These are phyloP conservation scores for Cordyceps cicadae DNA, from an alignment of 2,329 filamentous ascomycete genomes.

Conservation along the genomic window DNA sequence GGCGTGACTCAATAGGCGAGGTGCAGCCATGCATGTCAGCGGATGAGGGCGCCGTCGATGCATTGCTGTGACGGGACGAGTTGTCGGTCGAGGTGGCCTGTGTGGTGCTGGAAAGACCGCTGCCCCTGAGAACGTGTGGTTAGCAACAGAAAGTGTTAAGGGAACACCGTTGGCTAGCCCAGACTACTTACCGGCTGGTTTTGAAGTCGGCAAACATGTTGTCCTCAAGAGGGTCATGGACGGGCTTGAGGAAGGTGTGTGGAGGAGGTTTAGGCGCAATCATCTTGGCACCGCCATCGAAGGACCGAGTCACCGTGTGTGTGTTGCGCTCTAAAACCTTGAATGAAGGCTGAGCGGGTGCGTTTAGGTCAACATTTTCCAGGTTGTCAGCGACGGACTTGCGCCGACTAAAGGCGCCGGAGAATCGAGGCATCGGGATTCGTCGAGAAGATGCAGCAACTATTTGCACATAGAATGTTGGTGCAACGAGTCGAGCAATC, in stretches of 20 bases:
- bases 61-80: constrained; percentile 54
- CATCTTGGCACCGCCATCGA: constrained; percentile 41
- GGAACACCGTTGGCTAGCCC: constrained; percentile 11
- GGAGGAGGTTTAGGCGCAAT: constrained; percentile 28
- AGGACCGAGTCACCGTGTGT: constrained; percentile 35
- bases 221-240: constrained; percentile 36
- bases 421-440: constrained; percentile 54
- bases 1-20: constrained; percentile 20
- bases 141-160: constrained; percentile 13
- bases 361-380: constrained; percentile 39
- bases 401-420: constrained; percentile 50
- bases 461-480: not conserved
- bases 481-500: not conserved
- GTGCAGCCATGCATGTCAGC: constrained; percentile 30
- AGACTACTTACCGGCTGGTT: constrained; percentile 42
- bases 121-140: constrained; percentile 35
- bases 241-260: constrained; percentile 29
- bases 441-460: constrained; percentile 14
- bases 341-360: constrained; percentile 43
- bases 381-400: constrained; percentile 50
- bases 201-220: constrained; percentile 53
- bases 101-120: constrained; percentile 53
- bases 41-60: constrained; percentile 53
- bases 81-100: constrained; percentile 52
- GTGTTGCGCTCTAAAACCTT: constrained; percentile 49